These are phyloP conservation scores for Laguncularia racemosa DNA, from an alignment of 345 rosid species.

Conservation along the genomic window DNA sequence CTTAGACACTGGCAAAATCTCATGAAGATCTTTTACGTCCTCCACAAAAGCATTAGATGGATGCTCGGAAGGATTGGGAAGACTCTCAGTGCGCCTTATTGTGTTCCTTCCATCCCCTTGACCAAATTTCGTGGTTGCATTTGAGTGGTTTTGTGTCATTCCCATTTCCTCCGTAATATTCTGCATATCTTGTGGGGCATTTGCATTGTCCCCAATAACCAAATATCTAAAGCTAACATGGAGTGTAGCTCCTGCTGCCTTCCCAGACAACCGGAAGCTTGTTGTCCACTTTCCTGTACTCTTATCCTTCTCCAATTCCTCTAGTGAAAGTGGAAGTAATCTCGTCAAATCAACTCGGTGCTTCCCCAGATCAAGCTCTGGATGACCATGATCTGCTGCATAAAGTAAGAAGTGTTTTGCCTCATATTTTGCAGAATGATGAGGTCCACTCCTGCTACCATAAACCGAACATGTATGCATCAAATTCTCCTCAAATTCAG, in stretches of 20 bases:
- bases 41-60: slow-evolving; percentile 29
- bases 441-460: slow-evolving; percentile 81
- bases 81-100: slow-evolving; percentile 35
- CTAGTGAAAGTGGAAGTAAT: slow-evolving; percentile 84
- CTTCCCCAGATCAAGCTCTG: slow-evolving; percentile 86
- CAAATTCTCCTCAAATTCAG: slow-evolving; percentile 68
- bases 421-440: slow-evolving; percentile 88
- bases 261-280: slow-evolving; percentile 73
- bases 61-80: slow-evolving; percentile 29
- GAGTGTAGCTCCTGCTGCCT: slow-evolving; percentile 64
- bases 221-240: slow-evolving; percentile 81
- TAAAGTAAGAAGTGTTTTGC: slow-evolving; percentile 87
- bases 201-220: slow-evolving; percentile 46
- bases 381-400: slow-evolving; percentile 46
- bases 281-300: slow-evolving; percentile 91
- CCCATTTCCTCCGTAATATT: slow-evolving; percentile 23
- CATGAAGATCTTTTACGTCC: slow-evolving; percentile 73
- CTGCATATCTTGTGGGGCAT: slow-evolving; percentile 30
- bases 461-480: slow-evolving; percentile 63
- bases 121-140: slow-evolving; percentile 25
- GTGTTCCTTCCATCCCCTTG: slow-evolving; percentile 28
- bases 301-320: slow-evolving; percentile 90
- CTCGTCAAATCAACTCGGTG: slow-evolving; percentile 91
- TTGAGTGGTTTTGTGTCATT: slow-evolving; percentile 29
- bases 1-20: slow-evolving; percentile 46